phyloP scores from a whole-genome alignment of 1,284 basidiomycete species.

The Trametes hirsuta region DNA sequence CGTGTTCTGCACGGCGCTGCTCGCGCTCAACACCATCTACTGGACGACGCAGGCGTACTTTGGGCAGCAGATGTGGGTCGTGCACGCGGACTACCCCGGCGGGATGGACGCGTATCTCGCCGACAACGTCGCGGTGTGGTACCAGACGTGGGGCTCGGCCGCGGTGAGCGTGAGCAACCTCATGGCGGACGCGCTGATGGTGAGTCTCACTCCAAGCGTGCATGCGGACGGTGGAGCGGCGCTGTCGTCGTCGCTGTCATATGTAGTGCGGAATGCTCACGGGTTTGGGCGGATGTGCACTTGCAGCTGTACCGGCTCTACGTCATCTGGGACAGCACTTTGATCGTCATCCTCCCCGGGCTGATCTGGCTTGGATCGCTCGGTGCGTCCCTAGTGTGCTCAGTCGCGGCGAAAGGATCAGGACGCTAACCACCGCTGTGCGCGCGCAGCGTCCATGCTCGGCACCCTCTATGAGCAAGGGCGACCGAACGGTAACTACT shows the following conservation, averaged over 20 bases:
- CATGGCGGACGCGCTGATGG: conserved; percentile 18
- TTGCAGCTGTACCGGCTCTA: conserved; percentile 14
- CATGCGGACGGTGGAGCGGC: not conserved
- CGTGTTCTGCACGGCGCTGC: conserved; percentile 16
- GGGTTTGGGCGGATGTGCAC: not conserved
- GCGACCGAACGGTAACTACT: conserved; percentile 11
- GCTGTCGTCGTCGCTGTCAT: too few species aligned
- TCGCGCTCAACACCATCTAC: conserved; percentile 22
- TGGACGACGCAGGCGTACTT: conserved; percentile 19
- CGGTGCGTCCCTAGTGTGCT: conserved; percentile 1
- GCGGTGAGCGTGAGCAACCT: conserved; percentile 14
- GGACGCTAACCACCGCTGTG: not conserved
- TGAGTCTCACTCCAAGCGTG: not conserved
- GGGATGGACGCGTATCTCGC: conserved; percentile 17
- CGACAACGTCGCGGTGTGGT: conserved; percentile 21
- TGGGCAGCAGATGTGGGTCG: conserved; percentile 24
- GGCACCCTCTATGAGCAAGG: conserved; percentile 9
- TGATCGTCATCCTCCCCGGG: not conserved
- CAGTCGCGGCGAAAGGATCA: not conserved
- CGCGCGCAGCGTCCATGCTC: conserved; percentile 4
- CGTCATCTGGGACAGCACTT: conserved; percentile 11
- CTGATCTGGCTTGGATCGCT: conserved; percentile 8
- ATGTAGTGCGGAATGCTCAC: not conserved
- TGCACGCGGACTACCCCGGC: conserved; percentile 22
- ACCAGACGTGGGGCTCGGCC: conserved; percentile 21